phyloP scores from a whole-genome alignment of 2,329 filamentous ascomycete species.

The Daldinia sp. region DNA sequence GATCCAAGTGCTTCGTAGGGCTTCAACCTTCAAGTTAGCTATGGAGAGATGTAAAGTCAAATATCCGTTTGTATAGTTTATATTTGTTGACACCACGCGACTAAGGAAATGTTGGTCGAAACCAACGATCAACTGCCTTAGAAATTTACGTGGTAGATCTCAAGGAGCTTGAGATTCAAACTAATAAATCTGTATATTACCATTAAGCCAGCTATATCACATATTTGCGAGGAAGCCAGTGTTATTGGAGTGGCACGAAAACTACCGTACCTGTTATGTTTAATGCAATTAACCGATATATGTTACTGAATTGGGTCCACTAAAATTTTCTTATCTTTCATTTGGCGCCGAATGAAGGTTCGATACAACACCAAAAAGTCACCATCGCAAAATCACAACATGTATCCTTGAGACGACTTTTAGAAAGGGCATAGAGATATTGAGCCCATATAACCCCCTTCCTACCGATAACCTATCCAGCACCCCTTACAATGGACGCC shows the following conservation, averaged over 20 bases:
- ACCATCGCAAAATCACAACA: conserved; percentile 1
- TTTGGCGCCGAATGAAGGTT: conserved; percentile 5
- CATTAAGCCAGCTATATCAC: no score
- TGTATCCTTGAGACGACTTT: conserved; percentile 1
- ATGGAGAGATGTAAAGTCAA: no score
- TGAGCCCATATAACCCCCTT: not conserved
- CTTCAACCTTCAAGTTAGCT: no score
- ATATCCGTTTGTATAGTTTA: no score
- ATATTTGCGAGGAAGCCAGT: no score
- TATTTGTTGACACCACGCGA: no score
- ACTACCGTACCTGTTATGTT: not conserved
- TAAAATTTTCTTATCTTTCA: conserved; percentile 24
- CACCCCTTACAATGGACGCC: conserved; percentile 76
- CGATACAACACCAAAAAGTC: conserved; percentile 3
- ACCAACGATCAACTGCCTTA: no score
- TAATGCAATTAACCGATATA: conserved; percentile 8
- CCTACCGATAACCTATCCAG: not conserved
- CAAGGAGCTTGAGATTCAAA: no score
- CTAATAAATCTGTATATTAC: no score
- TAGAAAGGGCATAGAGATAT: not conserved
- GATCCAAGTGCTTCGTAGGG: no score
- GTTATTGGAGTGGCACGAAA: not conserved
- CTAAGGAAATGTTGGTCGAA: no score
- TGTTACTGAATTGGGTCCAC: conserved; percentile 16
- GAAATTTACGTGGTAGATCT: no score